phyloP scores from a whole-genome alignment of 805 yeast species.

The Metschnikowia matae region DNA sequence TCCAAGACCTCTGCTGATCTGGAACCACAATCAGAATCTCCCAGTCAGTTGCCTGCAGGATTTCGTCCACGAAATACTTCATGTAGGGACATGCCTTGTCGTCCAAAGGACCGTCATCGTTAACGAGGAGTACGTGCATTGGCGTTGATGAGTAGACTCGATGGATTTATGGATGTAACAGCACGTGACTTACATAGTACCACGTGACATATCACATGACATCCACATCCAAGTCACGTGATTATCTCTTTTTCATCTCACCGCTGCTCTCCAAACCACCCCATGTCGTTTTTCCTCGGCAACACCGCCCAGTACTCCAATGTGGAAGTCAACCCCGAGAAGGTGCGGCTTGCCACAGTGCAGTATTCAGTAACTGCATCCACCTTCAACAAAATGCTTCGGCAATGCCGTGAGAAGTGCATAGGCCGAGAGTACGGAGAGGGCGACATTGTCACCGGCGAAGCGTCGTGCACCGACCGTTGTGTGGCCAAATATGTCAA shows the following conservation, averaged over 20 bases:
- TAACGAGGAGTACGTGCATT: slow-evolving; percentile 64
- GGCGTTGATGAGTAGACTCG: background rate
- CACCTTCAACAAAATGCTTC: slow-evolving; percentile 44
- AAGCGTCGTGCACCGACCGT: slow-evolving; percentile 74
- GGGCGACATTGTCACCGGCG: slow-evolving; percentile 80
- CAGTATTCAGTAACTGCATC: slow-evolving; percentile 61
- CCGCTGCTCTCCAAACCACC: background rate
- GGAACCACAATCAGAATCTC: slow-evolving; percentile 81
- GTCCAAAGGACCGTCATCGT: slow-evolving; percentile 94
- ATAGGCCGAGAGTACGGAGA: slow-evolving; percentile 84
- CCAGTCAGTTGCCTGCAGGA: slow-evolving; percentile 71
- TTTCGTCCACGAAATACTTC: slow-evolving; percentile 71
- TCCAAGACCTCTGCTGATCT: slow-evolving; percentile 87
- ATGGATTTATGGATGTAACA: background rate
- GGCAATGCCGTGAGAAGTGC: slow-evolving; percentile 71
- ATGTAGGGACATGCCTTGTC: slow-evolving; percentile 79
- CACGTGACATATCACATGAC: background rate
- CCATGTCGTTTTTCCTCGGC: slow-evolving; percentile 64
- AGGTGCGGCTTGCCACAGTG: slow-evolving; percentile 57
- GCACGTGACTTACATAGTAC: background rate
- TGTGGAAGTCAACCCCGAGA: slow-evolving; percentile 55
- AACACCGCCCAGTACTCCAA: slow-evolving; percentile 36
- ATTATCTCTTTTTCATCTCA: background rate
- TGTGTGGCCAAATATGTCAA: slow-evolving; percentile 81
- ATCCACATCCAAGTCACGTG: too few relatives aligned